Evolutionary conservation across 2,329 filamentous ascomycete species (phyloP).

Genomic region (Penicillium concentricum): DNA sequence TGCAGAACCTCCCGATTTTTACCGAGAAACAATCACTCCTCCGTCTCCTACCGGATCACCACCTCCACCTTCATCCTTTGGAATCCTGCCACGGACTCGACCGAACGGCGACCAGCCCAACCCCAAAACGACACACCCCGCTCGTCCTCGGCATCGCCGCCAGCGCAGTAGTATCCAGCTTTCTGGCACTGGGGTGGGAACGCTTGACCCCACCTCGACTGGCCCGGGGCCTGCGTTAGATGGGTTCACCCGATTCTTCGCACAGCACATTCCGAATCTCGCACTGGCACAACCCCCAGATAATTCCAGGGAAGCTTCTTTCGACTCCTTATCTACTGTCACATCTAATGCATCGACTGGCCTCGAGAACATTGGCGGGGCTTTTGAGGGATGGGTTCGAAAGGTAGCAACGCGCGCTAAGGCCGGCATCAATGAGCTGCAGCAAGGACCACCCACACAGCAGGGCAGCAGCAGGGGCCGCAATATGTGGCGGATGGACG

Average conservation of each 20-base stretch:
- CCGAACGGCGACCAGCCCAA: conserved; percentile 33
- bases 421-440: conserved; percentile 40
- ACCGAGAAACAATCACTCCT: conserved; percentile 31
- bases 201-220: conserved; percentile 59
- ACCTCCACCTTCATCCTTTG: conserved; percentile 27
- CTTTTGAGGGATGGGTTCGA: conserved; percentile 86
- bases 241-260: conserved; percentile 78
- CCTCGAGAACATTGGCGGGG: conserved; percentile 80
- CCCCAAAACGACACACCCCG: conserved; percentile 21
- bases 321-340: conserved; percentile 35
- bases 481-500: conserved; percentile 34
- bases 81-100: conserved; percentile 28
- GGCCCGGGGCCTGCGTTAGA: conserved; percentile 74
- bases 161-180: conserved; percentile 58
- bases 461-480: conserved; percentile 24
- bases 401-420: conserved; percentile 63
- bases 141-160: conserved; percentile 39
- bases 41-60: conserved; percentile 27
- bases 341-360: conserved; percentile 41
- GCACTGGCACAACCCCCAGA: conserved; percentile 64
- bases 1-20: conserved; percentile 50
- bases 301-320: conserved; percentile 38
- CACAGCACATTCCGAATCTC: conserved; percentile 76
- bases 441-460: conserved; percentile 30
- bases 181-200: conserved; percentile 82